Conservation (phyloP, 805 yeast species). For the Nakazawaea pomicola region DNA sequence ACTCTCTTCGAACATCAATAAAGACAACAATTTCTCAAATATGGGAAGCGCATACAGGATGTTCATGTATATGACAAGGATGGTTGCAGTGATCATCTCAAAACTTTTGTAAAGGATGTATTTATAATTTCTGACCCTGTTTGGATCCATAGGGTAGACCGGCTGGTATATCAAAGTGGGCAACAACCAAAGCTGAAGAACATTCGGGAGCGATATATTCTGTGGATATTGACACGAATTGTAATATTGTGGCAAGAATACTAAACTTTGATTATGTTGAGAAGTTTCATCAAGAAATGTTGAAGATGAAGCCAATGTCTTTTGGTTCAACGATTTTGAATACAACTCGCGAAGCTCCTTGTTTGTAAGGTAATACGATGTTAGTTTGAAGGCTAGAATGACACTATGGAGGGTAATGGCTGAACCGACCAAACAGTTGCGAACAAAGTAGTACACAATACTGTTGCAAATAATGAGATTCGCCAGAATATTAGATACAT, state of each 20-base stretch:
- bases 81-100: constrained; percentile 24
- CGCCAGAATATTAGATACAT: constrained; percentile 24
- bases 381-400: constrained; percentile 33
- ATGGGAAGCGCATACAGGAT: constrained; percentile 38
- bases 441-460: constrained; percentile 28
- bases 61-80: constrained; percentile 31
- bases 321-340: constrained; percentile 12
- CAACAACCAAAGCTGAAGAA: constrained; percentile 36
- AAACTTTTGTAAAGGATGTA: constrained; percentile 29
- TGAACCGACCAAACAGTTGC: constrained; percentile 40
- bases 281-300: not conserved
- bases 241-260: constrained; percentile 28
- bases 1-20: constrained; percentile 19
- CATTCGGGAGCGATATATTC: constrained; percentile 30
- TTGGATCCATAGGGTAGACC: constrained; percentile 33
- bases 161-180: constrained; percentile 47
- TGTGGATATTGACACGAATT: constrained; percentile 30
- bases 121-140: constrained; percentile 24
- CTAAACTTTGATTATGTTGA: not conserved
- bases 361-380: constrained; percentile 38
- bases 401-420: constrained; percentile 34
- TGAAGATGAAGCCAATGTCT: not conserved
- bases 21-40: constrained; percentile 27
- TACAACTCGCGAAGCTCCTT: constrained; percentile 35
- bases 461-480: constrained; percentile 23